Evolutionary conservation across 129 eudicot species (phyloP).

Genomic region (Helianthus annuus): HanXRQr2.0-SUNRISE NC_035435.2:152494792-152495291

Average conservation of each 20-base stretch:
- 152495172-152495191: constrained; percentile 24
- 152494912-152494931: too few species aligned
- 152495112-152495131: constrained; percentile 31
- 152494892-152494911: too few species aligned
- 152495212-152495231: constrained; percentile 1
- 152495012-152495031: constrained; percentile 13
- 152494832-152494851: background rate
- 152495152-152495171: constrained; percentile 20
- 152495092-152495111: constrained; percentile 29
- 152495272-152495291: too few species aligned
- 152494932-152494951: too few species aligned
- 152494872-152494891: too few species aligned
- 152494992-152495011: constrained; percentile 29
- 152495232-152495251: too few species aligned
- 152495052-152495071: constrained; percentile 16
- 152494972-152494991: constrained; percentile 4
- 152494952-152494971: too few species aligned
- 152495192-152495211: constrained; percentile 26
- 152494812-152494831: constrained; percentile 47
- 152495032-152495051: constrained; percentile 22
- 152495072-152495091: constrained; percentile 25
- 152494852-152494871: background rate
- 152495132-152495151: constrained; percentile 30
- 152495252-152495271: too few species aligned
- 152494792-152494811: constrained; percentile 27